Percentiles rank a stretch among this genome's conserved stretches.
Evolutionary conservation across 495 filamentous ascomycete species (phyloP).

Genomic region (Neurospora intermedia): DNA sequence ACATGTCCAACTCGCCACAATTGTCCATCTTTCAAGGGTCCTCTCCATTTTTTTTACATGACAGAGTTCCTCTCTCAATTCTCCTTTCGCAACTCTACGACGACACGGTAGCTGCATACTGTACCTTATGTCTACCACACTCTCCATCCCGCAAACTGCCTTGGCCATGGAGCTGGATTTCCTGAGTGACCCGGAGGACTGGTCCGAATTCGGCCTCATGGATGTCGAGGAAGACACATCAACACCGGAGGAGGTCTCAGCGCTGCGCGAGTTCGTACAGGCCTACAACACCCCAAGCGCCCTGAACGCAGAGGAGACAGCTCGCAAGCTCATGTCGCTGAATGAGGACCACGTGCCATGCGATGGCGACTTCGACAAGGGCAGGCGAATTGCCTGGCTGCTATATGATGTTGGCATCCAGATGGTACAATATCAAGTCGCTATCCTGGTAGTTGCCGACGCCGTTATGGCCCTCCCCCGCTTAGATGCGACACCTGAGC

Average conservation of each 20-base stretch:
- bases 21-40: not conserved
- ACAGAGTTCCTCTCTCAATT: not conserved
- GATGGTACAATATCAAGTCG: not conserved
- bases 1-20: not conserved
- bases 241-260: not conserved
- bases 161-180: not conserved
- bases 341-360: not conserved
- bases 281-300: not conserved
- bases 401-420: not conserved
- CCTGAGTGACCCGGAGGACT: not conserved
- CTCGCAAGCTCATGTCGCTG: not conserved
- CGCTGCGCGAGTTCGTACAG: not conserved
- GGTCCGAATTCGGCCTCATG: not conserved
- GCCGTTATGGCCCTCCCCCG: not conserved
- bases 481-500: not conserved
- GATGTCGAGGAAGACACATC: not conserved
- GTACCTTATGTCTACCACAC: not conserved
- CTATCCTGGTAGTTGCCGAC: not conserved
- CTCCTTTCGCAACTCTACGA: not conserved
- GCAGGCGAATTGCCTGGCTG: not conserved
- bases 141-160: not conserved
- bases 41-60: not conserved
- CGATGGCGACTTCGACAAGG: not conserved
- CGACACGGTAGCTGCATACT: not conserved
- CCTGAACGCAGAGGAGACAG: not conserved